Base-by-base conservation (phyloP, 2,329 filamentous ascomycete genomes). In the Fonsecaea nubica region DNA sequence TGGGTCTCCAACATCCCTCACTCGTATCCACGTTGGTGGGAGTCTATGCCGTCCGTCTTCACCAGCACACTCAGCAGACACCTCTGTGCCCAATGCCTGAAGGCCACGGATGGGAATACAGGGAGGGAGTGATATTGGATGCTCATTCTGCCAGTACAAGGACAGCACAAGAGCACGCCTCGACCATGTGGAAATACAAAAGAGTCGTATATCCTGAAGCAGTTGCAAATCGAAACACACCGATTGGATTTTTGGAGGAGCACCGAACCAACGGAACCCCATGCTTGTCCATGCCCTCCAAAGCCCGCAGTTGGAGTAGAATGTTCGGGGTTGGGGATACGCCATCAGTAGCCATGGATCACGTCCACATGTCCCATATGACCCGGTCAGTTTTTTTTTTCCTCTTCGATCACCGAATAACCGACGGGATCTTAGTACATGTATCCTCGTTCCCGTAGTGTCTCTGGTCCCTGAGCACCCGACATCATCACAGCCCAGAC, bases 361-460 rank as follows among this genome's bases (percentile, higher is more conserved):
- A 32, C 30, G 30, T 32, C 30, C 30, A 4, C 30, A 32, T 32
- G 30, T 32, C 30, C 30, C 30, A 32, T 3, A 32, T 61, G 42
- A 60, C 45, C 33, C 33, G 40, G 2, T 18, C 9, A 33, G 30
- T n/a, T 36, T 61, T 50, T 13, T 38, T 50, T 13, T 30, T n/a
- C 10, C 18, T 32, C 25, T 15, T 53, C 45, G 58, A 61, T 54
- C 18, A 61, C 58, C 45, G 48, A 53, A 61, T 61, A 21, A 53
- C 48, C 58, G 4, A 42, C 45, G 21, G 3, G 18, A 32, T 12
- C 30, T 18, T 61, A 32, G 33, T 61, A 4, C 8, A 4, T 3
- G 25, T 36, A 9, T 15, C 48, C 45, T 13, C 32, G 48, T 53
- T 54, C 58, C 58, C 33, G 48, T 42, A 50, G 45, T 25, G 7